A percentile compares a stretch with the other conserved stretches of the same genome.
These are phyloP conservation scores for Amniculicola lignicola DNA, from an alignment of 495 filamentous ascomycete genomes.

Conservation along the genomic window DNA sequence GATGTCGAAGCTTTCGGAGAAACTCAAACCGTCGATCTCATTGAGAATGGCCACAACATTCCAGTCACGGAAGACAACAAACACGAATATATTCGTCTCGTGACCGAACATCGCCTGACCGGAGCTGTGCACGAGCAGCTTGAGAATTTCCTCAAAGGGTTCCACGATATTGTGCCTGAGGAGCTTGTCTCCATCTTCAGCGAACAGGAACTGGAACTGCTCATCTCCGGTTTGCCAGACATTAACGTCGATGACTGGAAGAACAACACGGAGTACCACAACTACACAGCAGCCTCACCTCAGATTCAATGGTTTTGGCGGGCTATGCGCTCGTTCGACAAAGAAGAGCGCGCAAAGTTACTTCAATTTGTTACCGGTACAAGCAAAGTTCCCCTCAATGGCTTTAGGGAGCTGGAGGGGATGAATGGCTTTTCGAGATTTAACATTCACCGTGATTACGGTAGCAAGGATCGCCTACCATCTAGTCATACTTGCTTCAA, in stretches of 20 bases:
- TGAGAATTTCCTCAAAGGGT: conserved; percentile 91
- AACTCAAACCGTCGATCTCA: conserved; percentile 79
- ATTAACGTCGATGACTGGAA: conserved; percentile 99
- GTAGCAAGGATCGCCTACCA: conserved; percentile 93
- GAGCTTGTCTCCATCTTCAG: conserved; percentile 97
- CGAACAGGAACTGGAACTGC: conserved; percentile 92
- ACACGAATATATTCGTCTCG: conserved; percentile 88
- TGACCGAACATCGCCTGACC: conserved; percentile 90
- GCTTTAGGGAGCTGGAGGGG: conserved; percentile 97
- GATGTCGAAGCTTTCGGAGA: conserved; percentile 92
- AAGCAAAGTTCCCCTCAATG: conserved; percentile 96
- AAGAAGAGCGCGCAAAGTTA: conserved; percentile 96
- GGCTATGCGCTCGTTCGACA: conserved; percentile 95
- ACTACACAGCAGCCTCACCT: conserved; percentile 88
- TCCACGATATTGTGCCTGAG: conserved; percentile 96
- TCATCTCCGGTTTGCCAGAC: conserved; percentile 95
- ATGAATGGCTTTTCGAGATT: conserved; percentile 99
- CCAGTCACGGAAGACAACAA: conserved; percentile 98
- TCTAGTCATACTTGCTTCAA: conserved; percentile 99
- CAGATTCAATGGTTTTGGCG: conserved; percentile 99
- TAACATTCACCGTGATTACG: conserved; percentile 98
- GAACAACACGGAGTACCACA: conserved; percentile 97
- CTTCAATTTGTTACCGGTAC: conserved; percentile 98
- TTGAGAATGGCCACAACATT: conserved; percentile 82
- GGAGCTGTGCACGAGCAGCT: conserved; percentile 91